phyloP scores from a whole-genome alignment of 2,329 filamentous ascomycete genomes.

The Neoscytalidium dimidiatum region DNA sequence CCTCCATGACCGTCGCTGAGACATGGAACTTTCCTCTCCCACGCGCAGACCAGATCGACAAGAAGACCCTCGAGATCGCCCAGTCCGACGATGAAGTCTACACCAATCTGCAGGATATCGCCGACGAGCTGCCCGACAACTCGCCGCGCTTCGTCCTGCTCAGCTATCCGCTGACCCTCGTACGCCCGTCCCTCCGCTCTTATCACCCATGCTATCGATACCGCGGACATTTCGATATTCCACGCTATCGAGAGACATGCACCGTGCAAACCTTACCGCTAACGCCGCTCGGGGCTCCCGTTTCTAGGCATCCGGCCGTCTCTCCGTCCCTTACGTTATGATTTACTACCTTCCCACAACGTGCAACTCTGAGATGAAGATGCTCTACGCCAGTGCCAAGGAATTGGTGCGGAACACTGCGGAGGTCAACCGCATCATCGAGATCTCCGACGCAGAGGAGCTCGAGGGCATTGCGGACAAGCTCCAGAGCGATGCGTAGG shows the following conservation, averaged over 20 bases:
- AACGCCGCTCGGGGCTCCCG: not conserved
- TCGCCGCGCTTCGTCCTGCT: conserved; percentile 86
- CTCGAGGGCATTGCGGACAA: conserved; percentile 77
- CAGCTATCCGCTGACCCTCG: conserved; percentile 86
- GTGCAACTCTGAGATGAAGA: conserved; percentile 81
- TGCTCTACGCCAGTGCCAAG: conserved; percentile 95
- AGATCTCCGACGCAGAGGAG: conserved; percentile 79
- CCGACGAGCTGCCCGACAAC: conserved; percentile 89
- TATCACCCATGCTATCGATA: not conserved
- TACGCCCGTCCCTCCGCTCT: conserved; percentile 44
- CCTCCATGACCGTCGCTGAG: conserved; percentile 31
- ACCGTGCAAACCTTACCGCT: not conserved
- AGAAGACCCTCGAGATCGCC: conserved; percentile 84
- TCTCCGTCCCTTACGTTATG: conserved; percentile 90
- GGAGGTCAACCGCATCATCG: conserved; percentile 84
- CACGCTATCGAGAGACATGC: not conserved
- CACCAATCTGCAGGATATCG: conserved; percentile 75
- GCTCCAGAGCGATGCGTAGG: conserved; percentile 41
- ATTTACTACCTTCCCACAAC: conserved; percentile 93
- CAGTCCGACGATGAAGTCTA: conserved; percentile 81
- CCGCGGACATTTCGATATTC: not conserved
- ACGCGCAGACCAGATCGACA: conserved; percentile 79
- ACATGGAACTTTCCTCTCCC: conserved; percentile 21
- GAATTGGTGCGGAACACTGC: conserved; percentile 93
- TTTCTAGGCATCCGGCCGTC: conserved; percentile 72